These are phyloP conservation scores for Trichoderma sp. DNA, from an alignment of 2,329 filamentous ascomycete genomes.

Conservation along the genomic window DNA sequence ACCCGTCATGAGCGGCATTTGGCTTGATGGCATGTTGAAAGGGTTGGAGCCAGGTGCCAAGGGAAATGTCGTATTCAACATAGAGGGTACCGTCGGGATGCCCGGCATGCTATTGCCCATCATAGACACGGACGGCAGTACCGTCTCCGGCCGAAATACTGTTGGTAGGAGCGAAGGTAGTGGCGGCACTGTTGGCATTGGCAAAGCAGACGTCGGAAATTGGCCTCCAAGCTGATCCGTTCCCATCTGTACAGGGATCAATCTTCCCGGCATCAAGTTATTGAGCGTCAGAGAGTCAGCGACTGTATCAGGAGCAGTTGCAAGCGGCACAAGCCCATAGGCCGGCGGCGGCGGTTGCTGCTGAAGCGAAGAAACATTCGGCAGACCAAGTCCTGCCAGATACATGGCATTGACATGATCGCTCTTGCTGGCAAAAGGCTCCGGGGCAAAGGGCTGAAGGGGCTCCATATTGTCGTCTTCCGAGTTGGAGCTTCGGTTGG, in stretches of 20 bases:
- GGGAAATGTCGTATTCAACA: not conserved
- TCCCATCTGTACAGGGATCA: not conserved
- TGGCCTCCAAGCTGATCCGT: constrained; percentile 2
- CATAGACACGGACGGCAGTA: constrained; percentile 1
- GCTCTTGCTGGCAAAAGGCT: not conserved
- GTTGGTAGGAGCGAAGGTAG: not conserved
- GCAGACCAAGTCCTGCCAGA: not conserved
- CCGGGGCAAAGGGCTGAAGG: not conserved
- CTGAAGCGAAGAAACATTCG: not conserved
- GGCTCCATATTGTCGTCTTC: not conserved
- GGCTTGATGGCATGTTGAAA: not conserved
- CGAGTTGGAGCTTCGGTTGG: not conserved
- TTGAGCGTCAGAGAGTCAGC: not conserved
- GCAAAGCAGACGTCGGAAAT: not conserved
- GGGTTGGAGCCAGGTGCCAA: not conserved
- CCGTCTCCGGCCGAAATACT: not conserved
- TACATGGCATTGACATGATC: not conserved
- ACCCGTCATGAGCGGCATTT: not conserved
- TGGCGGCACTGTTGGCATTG: not conserved
- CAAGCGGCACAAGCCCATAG: not conserved
- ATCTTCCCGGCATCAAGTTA: not conserved
- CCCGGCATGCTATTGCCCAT: not conserved
- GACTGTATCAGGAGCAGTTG: not conserved
- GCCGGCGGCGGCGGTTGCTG: not conserved
- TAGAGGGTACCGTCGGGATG: not conserved